Percentiles rank a stretch among this genome's conserved stretches.
Conservation (phyloP, 1,284 basidiomycete genomes). For the Austropuccinia psidii region DNA sequence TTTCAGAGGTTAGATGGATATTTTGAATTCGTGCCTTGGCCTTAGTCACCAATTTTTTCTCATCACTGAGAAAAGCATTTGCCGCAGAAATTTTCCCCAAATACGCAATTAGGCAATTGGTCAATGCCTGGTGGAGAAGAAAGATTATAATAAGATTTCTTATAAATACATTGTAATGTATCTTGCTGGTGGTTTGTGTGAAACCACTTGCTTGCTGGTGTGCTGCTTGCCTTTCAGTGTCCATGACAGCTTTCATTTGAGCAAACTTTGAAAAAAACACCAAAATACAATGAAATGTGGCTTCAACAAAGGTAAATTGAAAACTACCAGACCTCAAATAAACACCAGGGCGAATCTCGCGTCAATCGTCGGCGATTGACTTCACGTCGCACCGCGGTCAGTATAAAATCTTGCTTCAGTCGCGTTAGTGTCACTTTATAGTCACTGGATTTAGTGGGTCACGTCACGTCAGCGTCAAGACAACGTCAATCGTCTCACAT, state of each 20-base stretch:
- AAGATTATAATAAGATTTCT: constrained; percentile 89
- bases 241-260: constrained; percentile 68
- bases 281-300: constrained; percentile 76
- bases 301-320: constrained; percentile 78
- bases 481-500: no score
- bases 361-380: no score
- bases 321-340: constrained; percentile 81
- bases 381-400: no score
- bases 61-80: constrained; percentile 63
- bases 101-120: constrained; percentile 68
- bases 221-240: constrained; percentile 83
- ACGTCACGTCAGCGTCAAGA: no score
- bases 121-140: constrained; percentile 63
- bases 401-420: no score
- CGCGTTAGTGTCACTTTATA: no score
- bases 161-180: constrained; percentile 83
- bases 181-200: constrained; percentile 56
- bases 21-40: constrained; percentile 73
- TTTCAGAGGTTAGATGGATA: constrained; percentile 69
- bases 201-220: constrained; percentile 75
- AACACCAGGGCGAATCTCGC: no score
- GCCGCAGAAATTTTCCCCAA: constrained; percentile 80
- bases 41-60: constrained; percentile 53
- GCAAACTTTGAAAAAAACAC: constrained; percentile 79
- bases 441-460: no score